A percentile compares a stretch with the other conserved stretches of the same genome.
These are phyloP conservation scores for Candida pseudoviswanathii DNA, from an alignment of 1,139 yeast species.

Conservation along the genomic window DNA sequence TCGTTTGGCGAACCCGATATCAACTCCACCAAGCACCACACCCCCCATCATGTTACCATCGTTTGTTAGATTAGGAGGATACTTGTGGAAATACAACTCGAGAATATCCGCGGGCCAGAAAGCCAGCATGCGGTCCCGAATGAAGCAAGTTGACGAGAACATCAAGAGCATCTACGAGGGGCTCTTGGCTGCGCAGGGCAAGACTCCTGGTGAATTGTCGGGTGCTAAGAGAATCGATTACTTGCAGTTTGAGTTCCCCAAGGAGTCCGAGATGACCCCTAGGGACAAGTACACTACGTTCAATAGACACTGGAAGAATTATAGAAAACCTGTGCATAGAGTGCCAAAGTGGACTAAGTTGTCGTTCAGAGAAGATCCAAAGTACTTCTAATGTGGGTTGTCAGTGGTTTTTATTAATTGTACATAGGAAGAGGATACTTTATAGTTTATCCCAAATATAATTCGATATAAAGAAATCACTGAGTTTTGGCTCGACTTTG, in stretches of 20 bases:
- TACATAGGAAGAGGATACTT: neutral
- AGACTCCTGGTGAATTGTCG: constrained; percentile 38
- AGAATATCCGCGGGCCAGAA: constrained; percentile 83
- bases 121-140: constrained; percentile 77
- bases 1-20: no score
- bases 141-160: constrained; percentile 79
- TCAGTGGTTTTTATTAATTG: neutral
- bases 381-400: constrained; percentile 55
- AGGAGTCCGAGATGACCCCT: constrained; percentile 76
- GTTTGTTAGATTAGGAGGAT: constrained; percentile 69
- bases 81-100: constrained; percentile 72
- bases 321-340: constrained; percentile 85
- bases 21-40: neutral
- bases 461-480: constrained; percentile 65
- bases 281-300: constrained; percentile 88
- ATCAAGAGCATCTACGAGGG: constrained; percentile 71
- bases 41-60: constrained; percentile 61
- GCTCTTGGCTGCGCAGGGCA: constrained; percentile 29
- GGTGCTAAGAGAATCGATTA: constrained; percentile 56
- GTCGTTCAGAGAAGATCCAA: constrained; percentile 80
- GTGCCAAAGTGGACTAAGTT: constrained; percentile 90
- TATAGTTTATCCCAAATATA: constrained; percentile 65
- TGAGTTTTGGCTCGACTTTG: constrained; percentile 58
- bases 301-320: constrained; percentile 70
- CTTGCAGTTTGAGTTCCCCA: constrained; percentile 64